Conservation (phyloP, 306 rosid species). For the Vigna angularis region DNA sequence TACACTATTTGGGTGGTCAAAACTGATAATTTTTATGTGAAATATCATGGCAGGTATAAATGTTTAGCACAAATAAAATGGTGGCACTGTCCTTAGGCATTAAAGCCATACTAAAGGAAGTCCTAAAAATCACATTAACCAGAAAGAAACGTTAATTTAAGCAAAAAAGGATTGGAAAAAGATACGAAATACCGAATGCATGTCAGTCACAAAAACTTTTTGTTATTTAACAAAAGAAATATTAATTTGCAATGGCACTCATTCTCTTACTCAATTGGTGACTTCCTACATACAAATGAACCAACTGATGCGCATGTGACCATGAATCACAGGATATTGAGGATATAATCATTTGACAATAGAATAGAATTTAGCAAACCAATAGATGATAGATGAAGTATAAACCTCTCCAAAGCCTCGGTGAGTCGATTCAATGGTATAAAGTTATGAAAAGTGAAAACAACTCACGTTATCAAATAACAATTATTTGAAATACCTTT, state of each 20-base stretch:
- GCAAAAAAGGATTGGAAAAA: constrained; percentile 2
- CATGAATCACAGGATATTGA: not conserved
- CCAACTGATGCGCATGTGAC: constrained; percentile 14
- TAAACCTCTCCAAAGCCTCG: constrained; percentile 23
- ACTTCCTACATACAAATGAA: not conserved
- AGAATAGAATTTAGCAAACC: constrained; percentile 32
- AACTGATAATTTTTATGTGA: constrained; percentile 9
- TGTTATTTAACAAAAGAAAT: constrained; percentile 14
- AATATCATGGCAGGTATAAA: constrained; percentile 17
- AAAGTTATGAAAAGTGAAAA: constrained; percentile 32
- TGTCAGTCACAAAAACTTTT: not conserved
- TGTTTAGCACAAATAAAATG: constrained; percentile 24
- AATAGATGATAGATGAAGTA: constrained; percentile 19
- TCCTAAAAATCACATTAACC: constrained; percentile 10
- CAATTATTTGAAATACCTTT: constrained; percentile 64
- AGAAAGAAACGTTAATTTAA: constrained; percentile 13
- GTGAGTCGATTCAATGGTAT: constrained; percentile 37
- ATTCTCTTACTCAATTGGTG: constrained; percentile 27
- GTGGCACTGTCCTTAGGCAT: constrained; percentile 14
- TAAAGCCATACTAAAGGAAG: constrained; percentile 9
- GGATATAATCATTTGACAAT: constrained; percentile 23
- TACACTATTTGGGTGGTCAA: constrained; percentile 12
- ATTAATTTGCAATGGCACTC: constrained; percentile 8
- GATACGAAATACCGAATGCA: constrained; percentile 19
- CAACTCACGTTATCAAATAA: constrained; percentile 15